Base-by-base conservation (phyloP, 345 rosid genomes). In the Citrus sinensis region DNA sequence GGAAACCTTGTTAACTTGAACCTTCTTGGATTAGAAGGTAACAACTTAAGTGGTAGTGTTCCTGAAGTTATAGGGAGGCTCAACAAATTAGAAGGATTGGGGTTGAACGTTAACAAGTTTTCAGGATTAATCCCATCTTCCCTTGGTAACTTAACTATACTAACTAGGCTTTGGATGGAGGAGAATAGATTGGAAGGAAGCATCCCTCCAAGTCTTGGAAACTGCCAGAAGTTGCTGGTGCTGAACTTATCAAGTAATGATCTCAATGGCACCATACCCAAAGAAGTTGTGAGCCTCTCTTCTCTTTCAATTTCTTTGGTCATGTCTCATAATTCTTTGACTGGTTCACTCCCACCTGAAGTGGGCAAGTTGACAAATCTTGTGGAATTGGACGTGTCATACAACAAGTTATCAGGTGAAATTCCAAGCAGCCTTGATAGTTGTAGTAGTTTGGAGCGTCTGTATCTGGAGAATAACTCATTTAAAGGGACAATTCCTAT, bases 251-350 rank as follows among this genome's bases (percentile, higher is more conserved):
- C 24, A 24, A 65, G 67, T n/a, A 84, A 87, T 81, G 56, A 71
- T 42, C 84, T 84, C 6, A 83, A 3, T 37, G 87, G 89, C 60
- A 73, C 71, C 76, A 73, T 84, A 76, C 86, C 86, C 25, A 73
- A 29, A 73, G 58, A 87, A 55, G 62, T 82, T 51, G 3, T 81
- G 9, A 76, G 74, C 35, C 83, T 80, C 75, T 68, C 84, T 65
- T 81, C 85, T 25, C 60, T 84, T 49, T 78, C 84, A 76, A 67
- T 78, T 25, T 69, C 74, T 30, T 61, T 87, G 83, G 73, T 67
- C 59, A 14, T 84, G 77, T 82, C 86, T 46, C 25, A 49, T 67
- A 82, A 87, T 68, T 73, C 2, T 22, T 79, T 87, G 70, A 80
- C 74, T 10, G 86, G 87, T 71, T 37, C 74, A 30, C 42, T 80